phyloP scores from a whole-genome alignment of 1,284 basidiomycete species.

The Marasmius sp. region DNA sequence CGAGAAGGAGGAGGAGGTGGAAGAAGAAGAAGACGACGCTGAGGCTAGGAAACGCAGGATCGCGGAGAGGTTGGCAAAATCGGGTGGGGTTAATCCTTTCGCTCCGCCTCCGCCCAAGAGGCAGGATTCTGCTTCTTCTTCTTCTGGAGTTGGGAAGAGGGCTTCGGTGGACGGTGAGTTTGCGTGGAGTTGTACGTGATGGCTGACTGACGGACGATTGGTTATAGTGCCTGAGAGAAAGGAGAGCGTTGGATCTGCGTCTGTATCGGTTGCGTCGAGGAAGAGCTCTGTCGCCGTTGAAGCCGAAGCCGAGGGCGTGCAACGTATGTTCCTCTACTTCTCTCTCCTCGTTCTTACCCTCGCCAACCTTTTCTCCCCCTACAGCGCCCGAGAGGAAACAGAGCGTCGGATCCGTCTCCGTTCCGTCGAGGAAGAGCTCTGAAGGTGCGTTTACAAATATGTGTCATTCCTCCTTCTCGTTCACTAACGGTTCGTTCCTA shows the following conservation, averaged over 20 bases:
- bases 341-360: too few relatives aligned
- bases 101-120: constrained; percentile 39
- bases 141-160: constrained; percentile 21
- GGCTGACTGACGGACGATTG: constrained; percentile 62
- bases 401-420: too few relatives aligned
- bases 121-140: constrained; percentile 12
- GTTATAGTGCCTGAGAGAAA: constrained; percentile 5
- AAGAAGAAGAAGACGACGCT: constrained; percentile 54
- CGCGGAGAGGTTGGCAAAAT: constrained; percentile 61
- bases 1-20: constrained; percentile 15
- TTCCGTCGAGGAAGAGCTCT: too few relatives aligned
- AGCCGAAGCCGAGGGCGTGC: too few relatives aligned
- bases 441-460: too few relatives aligned
- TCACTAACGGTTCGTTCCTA: constrained; percentile 4
- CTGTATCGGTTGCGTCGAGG: background rate
- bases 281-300: background rate
- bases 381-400: too few relatives aligned
- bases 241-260: background rate
- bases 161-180: constrained; percentile 18
- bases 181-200: constrained; percentile 27
- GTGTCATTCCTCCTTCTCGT: too few relatives aligned
- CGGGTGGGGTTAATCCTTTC: constrained; percentile 67
- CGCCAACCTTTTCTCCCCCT: too few relatives aligned
- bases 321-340: too few relatives aligned
- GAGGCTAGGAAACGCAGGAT: constrained; percentile 48